Evolutionary conservation across 345 rosid genomes (phyloP), one percentile per base, ranked within the genome.

Genomic region (Triadica sebifera): DNA sequence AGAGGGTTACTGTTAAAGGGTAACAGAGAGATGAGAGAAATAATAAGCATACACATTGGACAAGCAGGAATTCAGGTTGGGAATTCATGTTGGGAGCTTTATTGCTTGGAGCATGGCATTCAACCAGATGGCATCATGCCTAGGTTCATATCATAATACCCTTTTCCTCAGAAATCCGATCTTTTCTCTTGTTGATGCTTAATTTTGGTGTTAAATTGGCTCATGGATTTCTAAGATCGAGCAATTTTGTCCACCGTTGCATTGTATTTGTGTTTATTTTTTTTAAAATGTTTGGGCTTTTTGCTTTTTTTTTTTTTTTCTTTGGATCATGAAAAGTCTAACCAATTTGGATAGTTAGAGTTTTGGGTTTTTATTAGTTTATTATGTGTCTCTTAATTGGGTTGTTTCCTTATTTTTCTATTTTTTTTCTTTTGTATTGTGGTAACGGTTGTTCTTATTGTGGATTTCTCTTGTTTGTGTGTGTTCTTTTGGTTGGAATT

Each of bases 41-140:
- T 81, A 8, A 81, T 81, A 17, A 81, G 84, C 79, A 74, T 81
- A 45, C 84, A 81, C 66, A 77, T 81, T 13, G 84, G 84, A 2
- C 84, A 81, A 41, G 84, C 84, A 10, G 84, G 84, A 41, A 77
- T 81, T 67, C 84, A 81, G 51, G 84, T 81, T 9, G 84, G 84
- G 41, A 81, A 81, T 67, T 58, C 83, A 3, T 78, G 81, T 34
- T 78, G 81, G 82, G 82, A 79, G 75, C 82, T 79, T 41, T 79
- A 79, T 59, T 79, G 82, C 59, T 70, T 79, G 53, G 82, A 79
- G 45, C 82, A 79, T 65, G 82, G 62, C 39, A 80, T 80, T 52
- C 70, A 67, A 0, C 82, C 79, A 10, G 82, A 80, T 67, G 82
- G 82, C 29, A 51, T 68, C 55, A 81, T 81, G 84, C 81, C 84